Conservation (phyloP, 148 eudicot species). For the Arctostaphylos glauca region DNA sequence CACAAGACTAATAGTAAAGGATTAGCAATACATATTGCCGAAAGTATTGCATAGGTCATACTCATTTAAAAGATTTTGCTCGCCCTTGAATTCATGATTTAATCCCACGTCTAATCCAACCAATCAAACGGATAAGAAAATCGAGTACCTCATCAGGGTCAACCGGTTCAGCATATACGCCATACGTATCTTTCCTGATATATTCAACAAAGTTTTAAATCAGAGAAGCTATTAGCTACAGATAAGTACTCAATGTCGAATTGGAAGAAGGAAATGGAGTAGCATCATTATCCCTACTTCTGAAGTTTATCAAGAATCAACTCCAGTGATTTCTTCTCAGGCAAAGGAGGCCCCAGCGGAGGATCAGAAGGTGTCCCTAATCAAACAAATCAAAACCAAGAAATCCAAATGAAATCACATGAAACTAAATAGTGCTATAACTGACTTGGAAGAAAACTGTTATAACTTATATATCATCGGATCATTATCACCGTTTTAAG, state of each 20-base stretch:
- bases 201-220: slow-evolving; percentile 26
- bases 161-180: slow-evolving; percentile 91
- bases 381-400: slow-evolving; percentile 14
- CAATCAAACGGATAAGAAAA: neutral
- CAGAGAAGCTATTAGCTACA: slow-evolving; percentile 9
- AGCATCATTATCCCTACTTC: slow-evolving; percentile 49
- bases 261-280: neutral
- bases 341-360: slow-evolving; percentile 43
- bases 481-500: neutral
- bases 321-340: slow-evolving; percentile 74
- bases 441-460: neutral
- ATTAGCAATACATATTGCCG: neutral
- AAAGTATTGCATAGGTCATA: neutral
- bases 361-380: slow-evolving; percentile 41
- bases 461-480: neutral
- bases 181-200: slow-evolving; percentile 95
- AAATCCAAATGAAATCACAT: neutral
- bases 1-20: neutral
- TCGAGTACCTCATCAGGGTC: slow-evolving; percentile 87
- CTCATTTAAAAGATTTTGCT: too few relatives aligned
- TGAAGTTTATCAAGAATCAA: slow-evolving; percentile 88
- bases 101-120: neutral
- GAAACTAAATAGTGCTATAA: neutral
- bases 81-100: neutral
- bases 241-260: slow-evolving; percentile 5